Conservation (phyloP, 148 eudicot species). For the Heliamphora exappendiculata region DNA sequence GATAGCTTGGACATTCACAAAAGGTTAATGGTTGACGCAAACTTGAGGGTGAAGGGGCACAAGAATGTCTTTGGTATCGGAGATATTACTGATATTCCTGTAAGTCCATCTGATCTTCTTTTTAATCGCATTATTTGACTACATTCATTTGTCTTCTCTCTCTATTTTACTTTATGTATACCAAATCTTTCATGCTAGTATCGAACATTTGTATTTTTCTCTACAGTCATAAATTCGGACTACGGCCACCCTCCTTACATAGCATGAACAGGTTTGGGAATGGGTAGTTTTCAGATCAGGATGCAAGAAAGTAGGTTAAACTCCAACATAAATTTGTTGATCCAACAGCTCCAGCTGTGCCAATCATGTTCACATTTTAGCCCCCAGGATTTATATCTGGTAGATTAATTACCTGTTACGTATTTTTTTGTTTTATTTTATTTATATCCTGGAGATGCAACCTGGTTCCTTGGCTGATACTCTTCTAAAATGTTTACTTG, state of each 20-base stretch:
- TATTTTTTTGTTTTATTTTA: too few relatives aligned
- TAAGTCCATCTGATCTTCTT: slow-evolving; percentile 17
- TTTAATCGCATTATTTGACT: neutral
- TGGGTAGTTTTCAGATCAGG: too few relatives aligned
- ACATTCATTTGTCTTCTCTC: neutral
- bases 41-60: slow-evolving; percentile 40
- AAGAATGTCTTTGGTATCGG: slow-evolving; percentile 51
- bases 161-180: neutral
- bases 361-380: too few relatives aligned
- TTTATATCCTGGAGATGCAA: too few relatives aligned
- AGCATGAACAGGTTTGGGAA: too few relatives aligned
- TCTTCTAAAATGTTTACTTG: too few relatives aligned
- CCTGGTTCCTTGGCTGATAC: too few relatives aligned
- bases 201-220: neutral
- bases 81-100: slow-evolving; percentile 43
- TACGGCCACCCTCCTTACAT: neutral
- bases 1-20: slow-evolving; percentile 33
- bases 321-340: too few relatives aligned
- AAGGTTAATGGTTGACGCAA: slow-evolving; percentile 36
- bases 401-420: too few relatives aligned
- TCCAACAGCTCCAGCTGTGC: too few relatives aligned
- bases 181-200: neutral
- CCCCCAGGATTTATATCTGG: too few relatives aligned
- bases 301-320: too few relatives aligned
- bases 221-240: neutral